Evolutionary conservation across 805 yeast species (phyloP), one percentile per base, ranked within the genome.

Genomic region (Metschnikowia drakensbergensis): DNA sequence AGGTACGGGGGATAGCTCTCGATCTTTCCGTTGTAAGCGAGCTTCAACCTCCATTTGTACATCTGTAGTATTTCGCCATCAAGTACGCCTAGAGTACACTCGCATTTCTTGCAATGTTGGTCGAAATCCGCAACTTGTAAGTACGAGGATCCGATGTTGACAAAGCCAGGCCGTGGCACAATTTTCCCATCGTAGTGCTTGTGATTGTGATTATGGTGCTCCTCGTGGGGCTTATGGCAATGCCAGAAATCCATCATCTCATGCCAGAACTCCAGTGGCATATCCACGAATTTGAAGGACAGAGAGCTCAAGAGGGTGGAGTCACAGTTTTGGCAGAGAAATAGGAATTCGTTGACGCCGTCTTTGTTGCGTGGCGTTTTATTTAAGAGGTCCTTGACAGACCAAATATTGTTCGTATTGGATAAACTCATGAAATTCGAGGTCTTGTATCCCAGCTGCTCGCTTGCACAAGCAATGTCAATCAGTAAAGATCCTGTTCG

Each of bases 171-270:
- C 4, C 60, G 45, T 3, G 92, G 86, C 25, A 59, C 66, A 37
- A 83, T 58, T 1, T 63, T 60, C 6, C 76, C 75, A 45, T 48
- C 35, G 37, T 61, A 55, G 50, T 65, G 63, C 29, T 62, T 60
- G 35, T 48, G 60, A 27, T 61, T 49, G 22, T 58, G 44, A 13
- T 58, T 52, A 37, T 58, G 60, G 42, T 60, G 51, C n/a, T 52
- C 55, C 26, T 50, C 51, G 37, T 66, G 63, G 0, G 95, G 95
- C 58, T 85, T 86, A 61, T 92, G 97, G 62, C 99, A 92, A 63
- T 92, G 97, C 99, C 99, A 92, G 55, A 86, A 86, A 49, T 92
- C 98, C 96, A 92, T 86, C 77, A 94, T 70, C 62, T 92, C 99
- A 10, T 85, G 81, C 99, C 99, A 92, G 42, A 81, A 72, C 60